Evolutionary conservation across 148 eudicot species (phyloP), one percentile per base, ranked within the genome.

Genomic region (Cornus kousa): DNA sequence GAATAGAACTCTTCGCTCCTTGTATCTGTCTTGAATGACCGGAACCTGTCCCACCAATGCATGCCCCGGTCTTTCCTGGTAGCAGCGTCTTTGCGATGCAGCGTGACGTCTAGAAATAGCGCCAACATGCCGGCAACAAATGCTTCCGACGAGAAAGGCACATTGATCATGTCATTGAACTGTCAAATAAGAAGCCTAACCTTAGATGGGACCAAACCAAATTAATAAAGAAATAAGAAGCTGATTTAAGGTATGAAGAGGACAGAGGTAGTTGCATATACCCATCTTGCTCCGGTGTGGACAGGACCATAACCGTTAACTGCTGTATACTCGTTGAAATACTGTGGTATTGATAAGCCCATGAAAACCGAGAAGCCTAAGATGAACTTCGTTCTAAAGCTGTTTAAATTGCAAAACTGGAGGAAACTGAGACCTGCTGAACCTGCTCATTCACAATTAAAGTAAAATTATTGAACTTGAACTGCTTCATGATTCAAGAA

Each of bases 121-220:
- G 97, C 97, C 82, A 95, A 11, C 55, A 90, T 1, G 5, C 98
- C 98, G 9, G 91, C 98, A 68, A 95, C 93, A 53, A 95, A 95
- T 70, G 98, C 82, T 80, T 91, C 94, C 7, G 98, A 95, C 20
- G 97, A 91, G 85, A 91, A 93, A 1, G 98, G 96, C 24, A 93
- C 94, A 43, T 95, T 95, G 76, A 95, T 85, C 94, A 95, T 95
- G 77, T 95, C 99, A 60, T 95, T 95, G 87, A 91, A 93, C 99
- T 95, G 95, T 72, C 75, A 75, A 68, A 78, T 9, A 19, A 74
- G 5, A 53, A 77, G 28, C 5, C 22, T 37, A 65, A 55, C 32
- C 22, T 33, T 40, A n/a, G 37, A 0, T 32, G 46, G 13, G 35
- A 7, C 4, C 35, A 39, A 64, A 7, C 4, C 35, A 39, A 64